Conservation (phyloP, 1,284 basidiomycete genomes). For the Puccinia horiana region DNA sequence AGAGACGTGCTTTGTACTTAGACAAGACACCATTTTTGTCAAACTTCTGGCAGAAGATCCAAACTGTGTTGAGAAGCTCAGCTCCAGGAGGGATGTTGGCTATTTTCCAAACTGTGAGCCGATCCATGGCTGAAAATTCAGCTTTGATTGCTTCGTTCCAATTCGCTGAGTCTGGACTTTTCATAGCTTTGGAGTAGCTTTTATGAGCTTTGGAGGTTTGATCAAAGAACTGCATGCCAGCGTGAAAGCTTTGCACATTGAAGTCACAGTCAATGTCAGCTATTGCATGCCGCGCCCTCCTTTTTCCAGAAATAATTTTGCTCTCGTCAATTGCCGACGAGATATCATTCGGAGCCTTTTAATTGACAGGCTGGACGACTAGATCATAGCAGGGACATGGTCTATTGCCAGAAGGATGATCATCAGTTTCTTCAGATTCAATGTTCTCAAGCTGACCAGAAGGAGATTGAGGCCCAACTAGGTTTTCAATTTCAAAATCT, state of each 20-base stretch:
- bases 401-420: too few species aligned
- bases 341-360: not conserved
- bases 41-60: slow-evolving; percentile 13
- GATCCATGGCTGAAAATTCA: not conserved
- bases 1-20: slow-evolving; percentile 22
- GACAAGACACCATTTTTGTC: not conserved
- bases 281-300: not conserved
- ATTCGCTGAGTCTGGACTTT: not conserved
- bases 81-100: not conserved
- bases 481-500: too few species aligned
- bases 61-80: too few species aligned
- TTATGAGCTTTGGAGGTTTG: not conserved
- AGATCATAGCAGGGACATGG: not conserved
- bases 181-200: slow-evolving; percentile 4
- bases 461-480: too few species aligned
- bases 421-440: too few species aligned
- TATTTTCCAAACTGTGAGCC: slow-evolving; percentile 11
- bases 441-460: too few species aligned
- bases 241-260: not conserved
- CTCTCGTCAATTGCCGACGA: not conserved
- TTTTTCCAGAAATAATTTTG: not conserved
- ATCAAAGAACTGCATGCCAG: not conserved
- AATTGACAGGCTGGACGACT: not conserved
- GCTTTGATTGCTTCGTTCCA: not conserved
- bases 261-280: not conserved